Evolutionary conservation across 768 basidiomycete genomes (phyloP), one percentile per base, ranked within the genome.

Genomic region (Leccinum broughii): DNA sequence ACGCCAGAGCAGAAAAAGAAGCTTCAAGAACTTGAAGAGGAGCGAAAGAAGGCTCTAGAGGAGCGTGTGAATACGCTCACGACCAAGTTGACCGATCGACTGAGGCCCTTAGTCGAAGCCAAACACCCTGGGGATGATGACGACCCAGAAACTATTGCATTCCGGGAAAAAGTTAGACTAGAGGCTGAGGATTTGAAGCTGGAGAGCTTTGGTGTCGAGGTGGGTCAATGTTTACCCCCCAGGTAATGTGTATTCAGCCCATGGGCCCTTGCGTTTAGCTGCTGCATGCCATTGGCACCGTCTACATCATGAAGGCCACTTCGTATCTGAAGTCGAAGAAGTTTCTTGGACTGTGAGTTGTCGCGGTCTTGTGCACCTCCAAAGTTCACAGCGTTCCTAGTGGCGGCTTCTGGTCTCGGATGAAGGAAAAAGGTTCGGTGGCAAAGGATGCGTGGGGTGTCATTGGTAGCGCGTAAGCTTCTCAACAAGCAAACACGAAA

Each of bases 361-460:
- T 61, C 14, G 54, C 50, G n/a, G 48, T 62, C 55, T 37, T 61
- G 41, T 58, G 56, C 55, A 37, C 37, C 39, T 17, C 44, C 28
- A 3, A 26, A 17, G 24, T 44, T 66, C 37, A 75, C 57, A 35
- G 49, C 44, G 6, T 62, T 46, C 55, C 6, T 59, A 90, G 89
- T 59, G 89, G 89, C 7, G 95, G 95, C 17, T 96, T 97, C 78
- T 94, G 92, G 77, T 92, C 95, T 34, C 85, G 90, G 35, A 74
- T 99, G 68, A 98, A 96, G 76, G 97, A 99, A 76, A 95, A 95
- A 74, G 94, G 93, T 6, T 75, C 91, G 0, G 80, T 95, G 55
- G 90, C 95, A 28, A 98, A 98, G 75, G 97, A 99, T 65, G 92
- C 95, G 0, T 98, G 93, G 90, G 95, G 94, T 15, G 90, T 98